A percentile compares a stretch with the other conserved stretches of the same genome.
These are phyloP conservation scores for Kalmusia sp. DNA, from an alignment of 2,329 filamentous ascomycete species.

Conservation along the genomic window DNA sequence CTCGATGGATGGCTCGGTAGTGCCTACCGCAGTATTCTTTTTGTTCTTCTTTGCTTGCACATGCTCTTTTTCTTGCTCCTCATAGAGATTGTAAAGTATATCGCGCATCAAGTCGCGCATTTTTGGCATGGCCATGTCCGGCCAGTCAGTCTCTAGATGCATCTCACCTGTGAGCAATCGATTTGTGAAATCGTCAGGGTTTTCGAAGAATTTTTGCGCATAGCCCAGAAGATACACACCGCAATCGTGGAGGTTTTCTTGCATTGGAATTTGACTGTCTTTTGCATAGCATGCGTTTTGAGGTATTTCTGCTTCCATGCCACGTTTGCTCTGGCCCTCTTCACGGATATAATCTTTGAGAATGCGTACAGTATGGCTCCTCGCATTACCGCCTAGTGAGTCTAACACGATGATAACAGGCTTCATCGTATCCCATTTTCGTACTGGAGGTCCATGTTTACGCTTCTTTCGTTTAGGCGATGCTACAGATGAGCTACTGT, in stretches of 20 bases:
- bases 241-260: conserved; percentile 87
- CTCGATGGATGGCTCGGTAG: background rate
- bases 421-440: conserved; percentile 42
- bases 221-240: conserved; percentile 88
- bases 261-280: conserved; percentile 70
- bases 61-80: conserved; percentile 58
- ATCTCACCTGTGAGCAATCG: conserved; percentile 72
- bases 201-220: conserved; percentile 77
- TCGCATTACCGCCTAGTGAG: conserved; percentile 74
- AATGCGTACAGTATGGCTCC: conserved; percentile 64
- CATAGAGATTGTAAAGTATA: conserved; percentile 69
- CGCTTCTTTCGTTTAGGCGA: conserved; percentile 27
- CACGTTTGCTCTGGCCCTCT: conserved; percentile 73
- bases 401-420: conserved; percentile 86
- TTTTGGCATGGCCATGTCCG: conserved; percentile 59
- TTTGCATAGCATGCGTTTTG: conserved; percentile 71
- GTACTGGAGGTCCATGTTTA: conserved; percentile 23
- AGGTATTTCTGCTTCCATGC: conserved; percentile 53
- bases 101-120: conserved; percentile 72
- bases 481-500: conserved; percentile 12
- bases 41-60: conserved; percentile 46
- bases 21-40: conserved; percentile 11
- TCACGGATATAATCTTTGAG: conserved; percentile 79
- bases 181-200: conserved; percentile 74
- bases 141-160: conserved; percentile 62